These are phyloP conservation scores for Camillea tinctor DNA, from an alignment of 2,329 filamentous ascomycete genomes.

Conservation along the genomic window DNA sequence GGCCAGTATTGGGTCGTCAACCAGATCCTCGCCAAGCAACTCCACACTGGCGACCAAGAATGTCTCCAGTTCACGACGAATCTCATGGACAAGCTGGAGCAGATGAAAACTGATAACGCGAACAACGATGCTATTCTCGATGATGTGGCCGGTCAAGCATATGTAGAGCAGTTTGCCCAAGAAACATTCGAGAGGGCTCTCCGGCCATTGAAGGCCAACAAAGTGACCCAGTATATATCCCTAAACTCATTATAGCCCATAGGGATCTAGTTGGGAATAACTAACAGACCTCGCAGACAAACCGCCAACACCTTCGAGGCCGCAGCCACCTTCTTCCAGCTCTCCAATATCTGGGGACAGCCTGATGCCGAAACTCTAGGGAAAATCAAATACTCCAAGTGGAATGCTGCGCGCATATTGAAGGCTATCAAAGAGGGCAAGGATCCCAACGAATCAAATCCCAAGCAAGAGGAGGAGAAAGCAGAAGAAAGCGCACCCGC, in stretches of 20 bases:
- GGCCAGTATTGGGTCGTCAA: conserved; percentile 92
- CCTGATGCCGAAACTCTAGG: conserved; percentile 72
- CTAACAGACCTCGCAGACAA: conserved; percentile 54
- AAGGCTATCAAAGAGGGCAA: conserved; percentile 88
- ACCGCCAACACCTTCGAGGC: conserved; percentile 94
- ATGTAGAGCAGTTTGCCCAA: conserved; percentile 90
- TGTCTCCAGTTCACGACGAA: conserved; percentile 76
- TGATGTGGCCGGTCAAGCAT: conserved; percentile 82
- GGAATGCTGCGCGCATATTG: conserved; percentile 85
- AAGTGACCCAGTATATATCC: conserved; percentile 67
- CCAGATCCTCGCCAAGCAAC: conserved; percentile 76
- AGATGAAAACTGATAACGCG: conserved; percentile 70
- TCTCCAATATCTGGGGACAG: conserved; percentile 79
- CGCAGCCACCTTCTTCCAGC: conserved; percentile 86
- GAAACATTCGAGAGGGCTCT: conserved; percentile 86
- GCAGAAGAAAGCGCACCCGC: conserved; percentile 43
- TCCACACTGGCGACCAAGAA: conserved; percentile 78
- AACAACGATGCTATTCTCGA: conserved; percentile 82
- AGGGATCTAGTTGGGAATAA: background rate
- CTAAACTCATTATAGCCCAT: background rate
- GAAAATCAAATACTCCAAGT: conserved; percentile 96
- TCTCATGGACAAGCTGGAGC: conserved; percentile 89
- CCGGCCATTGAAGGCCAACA: conserved; percentile 76
- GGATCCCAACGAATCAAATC: conserved; percentile 91
- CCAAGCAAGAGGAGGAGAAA: conserved; percentile 56